Conservation (phyloP, 73 alveolate species). For the Paramecium caudatum region DNA sequence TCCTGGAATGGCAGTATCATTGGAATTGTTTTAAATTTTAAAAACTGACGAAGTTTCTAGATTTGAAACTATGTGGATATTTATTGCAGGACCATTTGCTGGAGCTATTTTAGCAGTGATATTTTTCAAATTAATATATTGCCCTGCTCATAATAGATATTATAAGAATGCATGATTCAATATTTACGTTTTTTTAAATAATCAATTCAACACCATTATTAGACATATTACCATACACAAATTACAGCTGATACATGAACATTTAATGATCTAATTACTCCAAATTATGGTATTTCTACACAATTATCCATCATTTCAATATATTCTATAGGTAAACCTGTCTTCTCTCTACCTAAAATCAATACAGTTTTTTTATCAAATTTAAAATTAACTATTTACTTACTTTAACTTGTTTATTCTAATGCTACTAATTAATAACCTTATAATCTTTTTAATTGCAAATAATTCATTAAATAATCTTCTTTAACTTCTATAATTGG, state of each 20-base stretch:
- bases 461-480: constrained; percentile 87
- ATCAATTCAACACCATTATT: constrained; percentile 49
- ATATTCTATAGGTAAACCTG: constrained; percentile 94
- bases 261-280: constrained; percentile 89
- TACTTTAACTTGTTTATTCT: constrained; percentile 94
- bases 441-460: constrained; percentile 86
- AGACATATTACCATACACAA: constrained; percentile 92
- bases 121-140: constrained; percentile 32
- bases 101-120: constrained; percentile 60
- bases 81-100: constrained; percentile 67
- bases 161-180: constrained; percentile 47
- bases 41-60: constrained; percentile 7
- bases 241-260: constrained; percentile 95
- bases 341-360: constrained; percentile 94
- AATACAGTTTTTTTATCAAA: constrained; percentile 91
- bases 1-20: constrained; percentile 70
- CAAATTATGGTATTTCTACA: constrained; percentile 93
- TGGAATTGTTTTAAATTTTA: constrained; percentile 13
- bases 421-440: constrained; percentile 93
- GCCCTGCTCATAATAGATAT: constrained; percentile 62
- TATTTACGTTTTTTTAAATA: neutral
- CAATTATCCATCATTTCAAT: constrained; percentile 89
- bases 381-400: constrained; percentile 84
- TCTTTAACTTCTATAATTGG: constrained; percentile 88
- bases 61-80: constrained; percentile 51